Base-by-base conservation (phyloP, 2,329 filamentous ascomycete genomes). In the Apiospora hydei region DNA sequence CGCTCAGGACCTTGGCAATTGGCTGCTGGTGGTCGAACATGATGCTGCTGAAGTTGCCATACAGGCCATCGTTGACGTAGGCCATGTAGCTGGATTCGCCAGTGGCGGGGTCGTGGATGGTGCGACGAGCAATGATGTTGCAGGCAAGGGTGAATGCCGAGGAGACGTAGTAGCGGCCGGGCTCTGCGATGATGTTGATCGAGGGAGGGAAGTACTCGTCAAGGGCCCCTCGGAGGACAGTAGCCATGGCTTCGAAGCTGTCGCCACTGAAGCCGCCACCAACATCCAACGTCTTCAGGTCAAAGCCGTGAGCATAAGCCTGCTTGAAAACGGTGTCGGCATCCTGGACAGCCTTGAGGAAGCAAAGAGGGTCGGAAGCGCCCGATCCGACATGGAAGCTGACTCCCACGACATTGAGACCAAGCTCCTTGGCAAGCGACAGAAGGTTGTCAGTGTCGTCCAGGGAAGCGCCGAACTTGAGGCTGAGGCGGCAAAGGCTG, bases 21-120 rank as follows among this genome's bases (percentile, higher is more conserved):
- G 96, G 96, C 78, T 97, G 90, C 87, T 99, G 96, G 84, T 98
- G 96, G 80, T 98, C 96, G 82, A 98, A 99, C 87, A 98, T 98
- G 88, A 98, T 98, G 90, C 95, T 97, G 76, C 94, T 97, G 81
- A 99, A 98, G 86, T 98, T 98, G 79, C 96, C 96, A 80, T 99
- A 99, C 70, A 98, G 92, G 41, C 96, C 96, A 77, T 99, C 96
- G 81, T 99, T 99, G 82, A 98, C 86, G 82, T 99, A 99, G 67
- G 98, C 85, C 96, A 98, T 99, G 88, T 97, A 98, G 76, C 92
- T 94, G 74, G 90, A 91, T 74, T 88, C 87, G 69, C 87, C 87
- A 14, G 88, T 86, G 26, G 85, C 85, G 4, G 93, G 90, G 79
- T 96, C 91, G 75, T 92, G 88, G 72, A 98, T 92, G 53, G 94